A percentile compares a stretch with the other conserved stretches of the same genome.
These are phyloP conservation scores for Schizonepeta tenuifolia DNA, from an alignment of 257 asterid species.

Conservation along the genomic window DNA sequence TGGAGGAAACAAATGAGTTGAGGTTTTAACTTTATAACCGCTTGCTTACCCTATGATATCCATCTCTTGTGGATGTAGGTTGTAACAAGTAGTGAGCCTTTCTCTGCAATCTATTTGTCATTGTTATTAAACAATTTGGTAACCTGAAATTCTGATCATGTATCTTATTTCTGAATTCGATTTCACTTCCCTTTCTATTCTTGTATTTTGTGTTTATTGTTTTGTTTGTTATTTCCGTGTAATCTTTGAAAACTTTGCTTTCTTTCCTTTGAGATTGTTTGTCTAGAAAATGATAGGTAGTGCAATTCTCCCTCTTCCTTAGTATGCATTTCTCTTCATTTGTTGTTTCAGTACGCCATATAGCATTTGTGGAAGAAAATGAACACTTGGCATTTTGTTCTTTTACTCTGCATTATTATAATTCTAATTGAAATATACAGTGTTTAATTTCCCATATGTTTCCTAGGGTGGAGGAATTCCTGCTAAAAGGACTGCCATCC, in stretches of 20 bases:
- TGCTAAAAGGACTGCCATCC: constrained; percentile 62
- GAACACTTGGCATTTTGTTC: not conserved
- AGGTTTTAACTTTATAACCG: constrained; percentile 12
- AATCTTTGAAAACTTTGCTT: not conserved
- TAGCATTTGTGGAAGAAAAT: not conserved
- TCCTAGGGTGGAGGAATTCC: constrained; percentile 87
- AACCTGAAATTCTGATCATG: constrained; percentile 27
- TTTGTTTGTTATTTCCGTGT: not conserved
- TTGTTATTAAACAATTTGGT: not conserved
- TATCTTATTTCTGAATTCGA: constrained; percentile 5
- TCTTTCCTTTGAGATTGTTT: not conserved
- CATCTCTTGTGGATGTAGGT: not conserved
- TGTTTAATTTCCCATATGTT: constrained; percentile 15
- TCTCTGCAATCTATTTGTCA: not conserved
- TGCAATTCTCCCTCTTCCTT: not conserved
- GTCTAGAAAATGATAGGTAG: not conserved
- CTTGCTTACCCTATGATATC: not conserved
- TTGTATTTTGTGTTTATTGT: not conserved
- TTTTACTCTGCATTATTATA: constrained; percentile 7
- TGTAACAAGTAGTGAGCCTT: not conserved
- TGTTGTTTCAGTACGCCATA: not conserved
- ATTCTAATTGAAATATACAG: constrained; percentile 3
- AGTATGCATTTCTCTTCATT: not conserved
- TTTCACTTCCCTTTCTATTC: not conserved
- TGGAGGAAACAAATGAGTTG: constrained; percentile 8